Evolutionary conservation across 257 asterid genomes (phyloP), one percentile per base, ranked within the genome.

Genomic region (Capsicum rhomboideum): DNA sequence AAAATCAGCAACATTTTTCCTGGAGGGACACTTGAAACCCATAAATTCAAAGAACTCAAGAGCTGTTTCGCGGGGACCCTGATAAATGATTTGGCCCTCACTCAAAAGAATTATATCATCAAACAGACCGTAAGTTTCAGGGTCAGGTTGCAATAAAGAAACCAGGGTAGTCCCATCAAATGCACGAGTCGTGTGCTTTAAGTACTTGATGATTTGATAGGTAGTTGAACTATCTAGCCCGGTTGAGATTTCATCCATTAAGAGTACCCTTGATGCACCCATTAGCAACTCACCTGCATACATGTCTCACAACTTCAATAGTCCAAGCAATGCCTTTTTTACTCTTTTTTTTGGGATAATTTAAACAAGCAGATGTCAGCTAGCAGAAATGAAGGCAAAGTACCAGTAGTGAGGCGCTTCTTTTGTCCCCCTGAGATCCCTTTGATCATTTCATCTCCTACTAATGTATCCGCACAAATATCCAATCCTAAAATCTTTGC

Each of bases 371-470:
- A 40, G 78, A 69, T 2, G 20, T 12, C 79, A 71, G 54, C 54
- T 71, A 71, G 71, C 44, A 49, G 75, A 84, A 84, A 82, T 58
- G 54, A 50, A 82, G 83, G 78, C 50, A 85, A n/a, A 68, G 68
- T 88, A 96, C 99, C 99, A 4, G 98, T 90, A 2, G 98, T 96
- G 5, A 96, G 97, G 54, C 99, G 89, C 91, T 94, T 96, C 83
- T 90, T 91, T 84, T 96, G 99, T 82, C 99, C 99, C 80, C 99
- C 99, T 14, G 99, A 96, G 85, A 96, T 94, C 66, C 99, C 99
- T 89, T 94, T 89, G 75, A 91, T 90, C 98, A 96, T 94, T 89
- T 92, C 98, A 85, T 96, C 98, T 80, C 99, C 99, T 79, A 96
- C 97, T 88, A 93, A 66, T 83, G 98, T 93, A 89, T 94, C 94